Base-by-base conservation (phyloP, 2,329 filamentous ascomycete species). In the Ampelomyces quisqualis region DNA sequence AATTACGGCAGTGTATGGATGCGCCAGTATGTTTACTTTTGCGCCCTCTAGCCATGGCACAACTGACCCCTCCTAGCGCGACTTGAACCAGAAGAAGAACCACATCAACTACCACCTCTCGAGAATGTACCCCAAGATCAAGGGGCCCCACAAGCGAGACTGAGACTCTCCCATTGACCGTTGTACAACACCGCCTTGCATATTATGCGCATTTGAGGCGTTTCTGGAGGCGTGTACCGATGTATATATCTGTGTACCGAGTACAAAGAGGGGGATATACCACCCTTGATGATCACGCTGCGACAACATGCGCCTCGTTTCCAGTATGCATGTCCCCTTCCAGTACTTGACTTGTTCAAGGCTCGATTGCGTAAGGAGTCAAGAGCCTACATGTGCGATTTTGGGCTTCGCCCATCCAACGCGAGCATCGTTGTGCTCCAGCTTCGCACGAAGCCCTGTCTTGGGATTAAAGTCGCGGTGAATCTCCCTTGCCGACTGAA, bases 21-120 rank as follows among this genome's bases (percentile, higher is more conserved):
- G 79, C 79, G 40, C 83, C 85, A 49, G 81, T 86, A 77, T 62
- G 76, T 75, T 67, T 41, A 30, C 42, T 33, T 18, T 6, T 15
- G 6, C 13, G 27, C 2, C 9, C 9, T 5, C 18, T 19, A n/a
- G 11, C 10, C 15, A 18, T 8, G 7, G 34, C 14, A 2, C 14
- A 27, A 21, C 47, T 53, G 35, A 58, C 46, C 27, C 20, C 28
- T 27, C 47, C 64, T n/a, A 84, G 81, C 80, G 76, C 76, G 69
- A 77, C 33, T 69, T 69, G 50, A 69, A 72, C 40, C 67, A 71
- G 51, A 80, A 81, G 65, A 88, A 84, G 74, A 91, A 83, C 68
- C 82, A 80, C 51, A 90, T 97, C 80, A 97, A 97, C 73, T 90
- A 90, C 76, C 90, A 96, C 68, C 75, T 97, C 29, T 79, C 80